Evolutionary conservation across 352 stramenopile species (phyloP).

Genomic region (Pythium phragmiticola): DNA sequence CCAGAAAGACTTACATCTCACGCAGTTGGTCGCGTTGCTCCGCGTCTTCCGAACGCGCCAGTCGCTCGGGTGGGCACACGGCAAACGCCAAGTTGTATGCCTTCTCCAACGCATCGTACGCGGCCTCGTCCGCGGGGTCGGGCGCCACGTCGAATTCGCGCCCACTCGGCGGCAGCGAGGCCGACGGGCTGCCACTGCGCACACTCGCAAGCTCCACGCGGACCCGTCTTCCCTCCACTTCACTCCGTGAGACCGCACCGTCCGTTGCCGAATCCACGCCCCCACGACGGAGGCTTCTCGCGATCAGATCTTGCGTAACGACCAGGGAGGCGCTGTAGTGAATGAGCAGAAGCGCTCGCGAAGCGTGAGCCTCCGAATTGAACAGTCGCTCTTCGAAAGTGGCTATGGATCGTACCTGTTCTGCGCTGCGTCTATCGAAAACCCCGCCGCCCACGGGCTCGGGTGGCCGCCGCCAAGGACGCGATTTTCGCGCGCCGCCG

Average conservation of each 20-base stretch:
- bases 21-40: neutral
- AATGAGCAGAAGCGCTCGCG: neutral
- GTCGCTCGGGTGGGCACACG: slow-evolving; percentile 25
- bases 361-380: neutral
- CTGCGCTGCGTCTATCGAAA: neutral
- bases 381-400: neutral
- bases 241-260: neutral
- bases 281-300: slow-evolving; percentile 1
- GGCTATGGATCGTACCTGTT: slow-evolving; percentile 4
- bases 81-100: slow-evolving; percentile 52
- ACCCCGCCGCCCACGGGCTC: neutral
- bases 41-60: slow-evolving; percentile 11
- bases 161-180: slow-evolving; percentile 32
- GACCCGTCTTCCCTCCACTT: slow-evolving; percentile 39
- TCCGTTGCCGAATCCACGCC: neutral
- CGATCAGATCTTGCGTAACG: slow-evolving; percentile 15
- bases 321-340: neutral
- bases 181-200: neutral
- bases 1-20: neutral
- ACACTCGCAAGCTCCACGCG: slow-evolving; percentile 43
- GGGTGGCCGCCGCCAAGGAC: neutral
- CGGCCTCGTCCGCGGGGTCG: slow-evolving; percentile 31
- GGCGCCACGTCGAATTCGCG: slow-evolving; percentile 54
- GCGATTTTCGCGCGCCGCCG: slow-evolving; percentile 6
- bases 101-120: slow-evolving; percentile 62